Evolutionary conservation across 2,329 filamentous ascomycete genomes (phyloP).

Genomic region (Pseudopyrenochaeta lycopersici): DNA sequence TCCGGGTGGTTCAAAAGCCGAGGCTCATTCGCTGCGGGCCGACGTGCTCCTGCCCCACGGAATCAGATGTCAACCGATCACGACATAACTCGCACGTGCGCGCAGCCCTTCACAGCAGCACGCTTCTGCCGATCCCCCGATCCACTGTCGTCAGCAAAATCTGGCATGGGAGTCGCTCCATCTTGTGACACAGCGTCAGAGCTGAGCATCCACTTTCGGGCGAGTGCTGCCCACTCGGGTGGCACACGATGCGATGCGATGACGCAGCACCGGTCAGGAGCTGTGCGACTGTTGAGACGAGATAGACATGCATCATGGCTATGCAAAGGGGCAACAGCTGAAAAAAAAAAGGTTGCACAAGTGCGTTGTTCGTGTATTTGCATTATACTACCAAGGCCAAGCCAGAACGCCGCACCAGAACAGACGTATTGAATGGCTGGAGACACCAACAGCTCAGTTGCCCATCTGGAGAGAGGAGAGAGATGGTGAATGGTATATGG

Average conservation of each 20-base stretch:
- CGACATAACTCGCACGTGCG: constrained; percentile 8
- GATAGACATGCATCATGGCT: not conserved
- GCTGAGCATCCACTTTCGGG: not conserved
- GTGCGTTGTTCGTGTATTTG: not conserved
- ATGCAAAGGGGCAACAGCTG: not conserved
- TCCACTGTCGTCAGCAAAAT: not conserved
- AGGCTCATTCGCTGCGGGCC: constrained; percentile 25
- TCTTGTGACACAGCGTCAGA: not conserved
- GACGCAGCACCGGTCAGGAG: constrained; percentile 7
- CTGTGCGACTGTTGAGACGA: not conserved
- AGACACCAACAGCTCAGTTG: not conserved
- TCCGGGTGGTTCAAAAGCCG: constrained; percentile 22
- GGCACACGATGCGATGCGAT: not conserved
- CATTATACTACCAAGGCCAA: not conserved
- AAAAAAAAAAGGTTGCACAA: not conserved
- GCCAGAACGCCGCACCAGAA: not conserved
- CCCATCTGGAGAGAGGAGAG: not conserved
- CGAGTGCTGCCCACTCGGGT: not conserved
- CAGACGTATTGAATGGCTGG: not conserved
- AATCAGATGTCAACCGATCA: not conserved
- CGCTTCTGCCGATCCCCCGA: not conserved
- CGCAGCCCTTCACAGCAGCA: not conserved
- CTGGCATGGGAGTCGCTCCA: not conserved
- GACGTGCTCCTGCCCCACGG: not conserved
- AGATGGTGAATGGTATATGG: constrained; percentile 5